These are phyloP conservation scores for Syzygium malaccense DNA, from an alignment of 441 rosid genomes.

Conservation along the genomic window DNA sequence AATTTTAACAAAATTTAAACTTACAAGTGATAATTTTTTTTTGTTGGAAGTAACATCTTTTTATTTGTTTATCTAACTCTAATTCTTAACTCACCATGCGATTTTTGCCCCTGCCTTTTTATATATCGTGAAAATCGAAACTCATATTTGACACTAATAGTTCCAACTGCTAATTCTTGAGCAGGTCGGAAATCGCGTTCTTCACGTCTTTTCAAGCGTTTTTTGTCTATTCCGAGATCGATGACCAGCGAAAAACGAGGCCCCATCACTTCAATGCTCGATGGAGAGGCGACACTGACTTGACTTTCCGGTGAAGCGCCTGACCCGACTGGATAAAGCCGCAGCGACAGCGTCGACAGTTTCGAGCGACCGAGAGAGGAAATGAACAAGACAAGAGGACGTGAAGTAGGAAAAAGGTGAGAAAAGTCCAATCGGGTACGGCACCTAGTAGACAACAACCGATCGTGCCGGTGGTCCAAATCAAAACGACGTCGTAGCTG, in stretches of 20 bases:
- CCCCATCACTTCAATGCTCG: neutral
- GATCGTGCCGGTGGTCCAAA: neutral
- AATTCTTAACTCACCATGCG: too few species aligned
- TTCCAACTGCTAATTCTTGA: too few species aligned
- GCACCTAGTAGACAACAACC: neutral
- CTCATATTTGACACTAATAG: fast-evolving
- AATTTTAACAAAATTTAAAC: neutral
- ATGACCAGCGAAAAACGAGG: neutral
- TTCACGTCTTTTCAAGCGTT: too few species aligned
- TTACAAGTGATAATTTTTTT: neutral
- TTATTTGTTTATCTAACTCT: too few species aligned
- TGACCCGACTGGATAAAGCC: neutral
- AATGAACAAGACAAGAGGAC: neutral
- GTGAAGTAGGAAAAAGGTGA: neutral
- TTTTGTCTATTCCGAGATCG: neutral
- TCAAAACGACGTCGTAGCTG: neutral
- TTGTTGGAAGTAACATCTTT: neutral
- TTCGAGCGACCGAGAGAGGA: neutral
- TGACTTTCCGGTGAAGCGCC: neutral
- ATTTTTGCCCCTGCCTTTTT: fast-evolving
- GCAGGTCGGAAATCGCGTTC: too few species aligned
- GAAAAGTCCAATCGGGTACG: neutral
- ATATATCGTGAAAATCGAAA: fast-evolving
- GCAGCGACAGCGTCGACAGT: neutral
- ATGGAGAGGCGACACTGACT: neutral